Conservation (phyloP, 371 early-diverging fungal genomes). For the Globomyces sp. region DNA sequence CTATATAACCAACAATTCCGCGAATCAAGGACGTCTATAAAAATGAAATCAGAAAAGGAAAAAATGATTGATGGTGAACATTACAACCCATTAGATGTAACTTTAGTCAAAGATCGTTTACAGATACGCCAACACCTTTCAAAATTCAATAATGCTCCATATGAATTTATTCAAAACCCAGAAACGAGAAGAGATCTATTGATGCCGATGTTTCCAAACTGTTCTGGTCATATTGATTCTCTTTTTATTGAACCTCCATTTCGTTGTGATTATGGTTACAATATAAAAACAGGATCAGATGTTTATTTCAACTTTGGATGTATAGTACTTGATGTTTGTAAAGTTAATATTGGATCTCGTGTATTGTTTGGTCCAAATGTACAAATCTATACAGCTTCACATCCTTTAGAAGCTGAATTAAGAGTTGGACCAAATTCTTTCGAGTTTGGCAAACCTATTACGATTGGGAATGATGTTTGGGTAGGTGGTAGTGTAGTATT, state of each 20-base stretch:
- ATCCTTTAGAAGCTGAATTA: constrained; percentile 53
- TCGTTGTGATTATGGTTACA: constrained; percentile 59
- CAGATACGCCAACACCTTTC: constrained; percentile 27
- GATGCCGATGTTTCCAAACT: constrained; percentile 39
- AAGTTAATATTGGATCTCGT: constrained; percentile 64
- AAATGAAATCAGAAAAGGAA: constrained; percentile 46
- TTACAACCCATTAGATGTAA: constrained; percentile 60
- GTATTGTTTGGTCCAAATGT: constrained; percentile 75
- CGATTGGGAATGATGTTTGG: constrained; percentile 39
- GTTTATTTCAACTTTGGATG: constrained; percentile 62
- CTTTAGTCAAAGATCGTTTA: constrained; percentile 54
- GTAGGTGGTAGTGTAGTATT: constrained; percentile 57
- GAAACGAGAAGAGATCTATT: constrained; percentile 26
- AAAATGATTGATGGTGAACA: constrained; percentile 67
- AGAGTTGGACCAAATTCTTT: constrained; percentile 41
- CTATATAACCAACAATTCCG: too few relatives aligned
- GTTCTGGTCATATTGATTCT: constrained; percentile 56
- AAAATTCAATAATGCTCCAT: constrained; percentile 43
- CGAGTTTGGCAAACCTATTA: constrained; percentile 57
- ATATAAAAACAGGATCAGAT: constrained; percentile 64
- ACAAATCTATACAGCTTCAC: constrained; percentile 72
- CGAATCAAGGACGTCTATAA: too few relatives aligned
- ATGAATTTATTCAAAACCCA: constrained; percentile 13
- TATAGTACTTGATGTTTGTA: constrained; percentile 64
- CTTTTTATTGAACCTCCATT: constrained; percentile 63